Evolutionary conservation across 495 filamentous ascomycete species (phyloP), one percentile per base, ranked within the genome.

Genomic region (Glonium stellatum): DNA sequence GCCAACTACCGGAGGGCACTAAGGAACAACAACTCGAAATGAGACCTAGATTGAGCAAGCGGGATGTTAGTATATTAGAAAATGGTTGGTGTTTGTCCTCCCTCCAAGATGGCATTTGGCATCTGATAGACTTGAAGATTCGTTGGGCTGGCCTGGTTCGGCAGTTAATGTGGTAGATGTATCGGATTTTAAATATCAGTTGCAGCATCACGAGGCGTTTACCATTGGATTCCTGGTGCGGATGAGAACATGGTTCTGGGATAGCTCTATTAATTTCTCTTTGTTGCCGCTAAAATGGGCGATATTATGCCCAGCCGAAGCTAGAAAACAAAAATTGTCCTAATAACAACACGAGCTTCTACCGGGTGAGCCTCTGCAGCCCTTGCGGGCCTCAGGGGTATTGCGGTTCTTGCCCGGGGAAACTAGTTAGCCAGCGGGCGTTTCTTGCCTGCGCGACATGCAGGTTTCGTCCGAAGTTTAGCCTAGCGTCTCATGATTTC

Each of bases 1-100:
- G 31, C 83, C 83, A n/a, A 86, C 82, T n/a, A 86, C 83, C 23
- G 81, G 81, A 67, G 80, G 81, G 25, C 80, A 83, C 70, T 82
- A 60, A 65, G 22, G 36, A 27, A 18, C 12, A 18, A 22, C 34
- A 31, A 11, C n/a, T n/a, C 13, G 36, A n/a, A 22, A n/a, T 4
- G 48, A 51, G 4, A n/a, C 13, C 19, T 6, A 23, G 21, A 31
- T 23, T 13, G 4, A 31, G 21, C 11, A 23, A 13, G 25, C 22
- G 21, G 12, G 21, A 51, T 4, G 12, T 6, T 4, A 51, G 19
- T n/a, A 31, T 23, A 13, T 31, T 51, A 23, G 4, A 51, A 31
- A 31, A n/a, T n/a, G 15, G 12, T n/a, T 18, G 48, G 48, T 13
- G 25, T 19, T 50, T 31, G 21, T 51, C 2, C 25, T 31, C 39